phyloP scores from a whole-genome alignment of 345 rosid genomes.

The Gossypium mustelinum region DNA sequence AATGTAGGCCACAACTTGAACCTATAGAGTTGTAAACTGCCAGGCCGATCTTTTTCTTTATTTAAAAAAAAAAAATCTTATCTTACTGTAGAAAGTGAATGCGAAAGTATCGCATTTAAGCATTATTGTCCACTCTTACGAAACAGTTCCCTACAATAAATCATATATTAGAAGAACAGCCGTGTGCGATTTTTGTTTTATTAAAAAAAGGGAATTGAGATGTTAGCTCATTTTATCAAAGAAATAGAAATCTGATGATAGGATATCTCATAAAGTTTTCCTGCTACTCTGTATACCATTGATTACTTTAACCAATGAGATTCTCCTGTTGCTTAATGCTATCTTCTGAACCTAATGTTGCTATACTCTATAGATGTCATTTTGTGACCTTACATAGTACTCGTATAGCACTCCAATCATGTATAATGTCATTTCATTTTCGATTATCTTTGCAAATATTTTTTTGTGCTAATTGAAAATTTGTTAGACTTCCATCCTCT shows the following conservation, averaged over 20 bases:
- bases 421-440: too few species aligned
- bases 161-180: too few species aligned
- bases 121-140: too few species aligned
- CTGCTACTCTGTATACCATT: neutral
- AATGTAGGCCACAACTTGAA: neutral
- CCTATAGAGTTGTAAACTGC: neutral
- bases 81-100: neutral
- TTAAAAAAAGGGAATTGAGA: neutral
- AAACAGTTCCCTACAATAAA: too few species aligned
- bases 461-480: too few species aligned
- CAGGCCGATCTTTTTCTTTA: neutral
- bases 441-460: too few species aligned
- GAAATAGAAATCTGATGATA: too few species aligned
- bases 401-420: too few species aligned
- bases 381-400: neutral
- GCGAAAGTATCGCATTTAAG: neutral
- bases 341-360: neutral
- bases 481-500: too few species aligned
- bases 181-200: neutral
- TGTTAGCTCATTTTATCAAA: neutral
- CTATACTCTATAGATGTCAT: neutral
- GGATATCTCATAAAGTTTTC: too few species aligned
- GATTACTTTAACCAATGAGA: neutral
- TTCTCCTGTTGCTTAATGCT: neutral
- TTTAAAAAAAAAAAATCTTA: too few species aligned